These are phyloP conservation scores for Glonium stellatum DNA, from an alignment of 495 filamentous ascomycete species.

Conservation along the genomic window DNA sequence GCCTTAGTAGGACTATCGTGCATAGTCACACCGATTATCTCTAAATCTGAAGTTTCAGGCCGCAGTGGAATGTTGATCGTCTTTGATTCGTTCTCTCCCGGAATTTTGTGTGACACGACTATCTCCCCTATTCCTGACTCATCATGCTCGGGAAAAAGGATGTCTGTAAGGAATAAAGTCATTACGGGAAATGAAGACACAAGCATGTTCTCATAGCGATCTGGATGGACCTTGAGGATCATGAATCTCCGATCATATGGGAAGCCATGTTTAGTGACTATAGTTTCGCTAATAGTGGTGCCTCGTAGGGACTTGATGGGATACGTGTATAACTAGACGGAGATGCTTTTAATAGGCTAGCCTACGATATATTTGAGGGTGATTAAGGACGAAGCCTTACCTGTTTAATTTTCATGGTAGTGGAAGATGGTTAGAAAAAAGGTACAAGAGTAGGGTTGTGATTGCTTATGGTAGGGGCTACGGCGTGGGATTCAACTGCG, in stretches of 20 bases:
- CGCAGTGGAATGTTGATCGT: constrained; percentile 53
- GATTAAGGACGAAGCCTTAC: constrained; percentile 28
- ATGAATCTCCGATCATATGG: constrained; percentile 55
- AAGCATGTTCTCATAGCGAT: constrained; percentile 54
- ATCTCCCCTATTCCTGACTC: constrained; percentile 37
- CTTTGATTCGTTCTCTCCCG: constrained; percentile 27
- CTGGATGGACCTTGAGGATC: constrained; percentile 14
- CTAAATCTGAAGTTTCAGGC: constrained; percentile 47
- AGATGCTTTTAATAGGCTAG: neutral
- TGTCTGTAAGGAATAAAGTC: constrained; percentile 57
- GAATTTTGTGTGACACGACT: constrained; percentile 50
- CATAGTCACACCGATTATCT: constrained; percentile 51
- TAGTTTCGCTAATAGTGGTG: constrained; percentile 48
- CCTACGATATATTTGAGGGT: neutral
- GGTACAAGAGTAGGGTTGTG: neutral
- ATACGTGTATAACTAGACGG: constrained; percentile 67
- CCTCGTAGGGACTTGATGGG: constrained; percentile 81
- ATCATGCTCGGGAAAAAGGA: constrained; percentile 38
- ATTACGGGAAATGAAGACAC: constrained; percentile 57
- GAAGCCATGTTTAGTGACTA: constrained; percentile 61
- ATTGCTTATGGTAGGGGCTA: neutral
- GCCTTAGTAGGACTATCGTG: constrained; percentile 56
- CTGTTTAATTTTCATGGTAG: constrained; percentile 41
- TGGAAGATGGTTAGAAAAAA: neutral
- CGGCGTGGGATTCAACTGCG: neutral